Base-by-base conservation (phyloP, 257 asterid species). In the Agastache rugosa region DNA sequence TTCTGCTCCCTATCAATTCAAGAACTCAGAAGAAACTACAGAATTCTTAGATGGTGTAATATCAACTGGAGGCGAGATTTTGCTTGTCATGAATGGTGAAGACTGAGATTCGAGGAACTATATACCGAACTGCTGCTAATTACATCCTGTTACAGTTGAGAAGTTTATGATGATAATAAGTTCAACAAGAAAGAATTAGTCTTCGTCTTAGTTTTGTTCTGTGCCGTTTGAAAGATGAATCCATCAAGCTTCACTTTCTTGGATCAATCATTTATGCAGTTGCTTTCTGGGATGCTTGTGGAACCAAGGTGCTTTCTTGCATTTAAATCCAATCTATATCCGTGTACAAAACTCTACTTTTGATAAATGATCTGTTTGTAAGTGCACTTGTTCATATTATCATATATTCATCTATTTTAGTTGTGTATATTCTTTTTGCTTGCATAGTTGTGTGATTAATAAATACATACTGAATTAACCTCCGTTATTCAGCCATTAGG, bases 11-110 rank as follows among this genome's bases (percentile, higher is more conserved):
- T 64, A 61, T 62, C 65, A 80, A 55, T 93, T 90, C 71, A 62
- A 69, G 61, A 80, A 75, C 62, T 72, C 70, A 6, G 85, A 78
- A 34, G 88, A 90, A 83, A 76, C 86, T 45, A 70, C 77, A 73
- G 79, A 70, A 7, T 85, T 87, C 80, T 61, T 93, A 81, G 93
- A 91, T 20, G 71, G 76, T 44, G 80, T 72, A 7, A 68, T 82
- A 67, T 77, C 87, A 62, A 73, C 42, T 55, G 92, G 87, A 35
- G 96, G 92, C 12, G 96, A 93, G 82, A 78, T 89, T 80, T 81
- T 93, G 72, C 97, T 93, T 14, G 83, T 91, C 71, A 76, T 77
- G 93, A 84, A 85, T 66, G 77, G 66, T 47, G 73, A 81, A 63
- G 69, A 77, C 58, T 78, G 83, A 83, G 35, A 37, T 51, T 22